Evolutionary conservation across 2,329 filamentous ascomycete genomes (phyloP).

Genomic region (Dothideomycetes sp.): DNA sequence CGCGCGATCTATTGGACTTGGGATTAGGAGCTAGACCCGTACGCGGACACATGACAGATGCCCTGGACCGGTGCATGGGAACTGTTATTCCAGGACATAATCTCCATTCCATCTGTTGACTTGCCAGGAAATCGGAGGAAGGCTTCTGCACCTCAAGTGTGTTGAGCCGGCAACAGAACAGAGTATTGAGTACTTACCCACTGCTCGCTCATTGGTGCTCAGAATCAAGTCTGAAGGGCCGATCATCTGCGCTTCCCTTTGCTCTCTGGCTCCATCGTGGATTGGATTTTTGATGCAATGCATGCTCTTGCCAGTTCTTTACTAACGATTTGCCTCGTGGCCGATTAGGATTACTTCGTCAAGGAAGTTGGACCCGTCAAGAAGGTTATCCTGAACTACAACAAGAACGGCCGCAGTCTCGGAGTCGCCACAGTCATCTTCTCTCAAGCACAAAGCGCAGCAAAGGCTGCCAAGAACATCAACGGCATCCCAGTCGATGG

Average conservation of each 20-base stretch:
- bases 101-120: too few species aligned
- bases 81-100: too few species aligned
- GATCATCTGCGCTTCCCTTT: slow-evolving; percentile 17
- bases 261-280: slow-evolving; percentile 19
- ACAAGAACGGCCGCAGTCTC: slow-evolving; percentile 81
- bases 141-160: too few species aligned
- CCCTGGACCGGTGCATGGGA: too few species aligned
- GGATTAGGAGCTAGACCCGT: too few species aligned
- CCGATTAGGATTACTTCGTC: slow-evolving; percentile 85
- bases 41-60: too few species aligned
- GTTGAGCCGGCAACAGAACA: too few species aligned
- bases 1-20: too few species aligned
- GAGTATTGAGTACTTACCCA: too few species aligned
- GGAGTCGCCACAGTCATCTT: slow-evolving; percentile 90
- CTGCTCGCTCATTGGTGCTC: slow-evolving; percentile 54
- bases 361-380: slow-evolving; percentile 84
- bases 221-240: neutral
- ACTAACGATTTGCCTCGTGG: slow-evolving; percentile 56
- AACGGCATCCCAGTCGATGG: slow-evolving; percentile 88
- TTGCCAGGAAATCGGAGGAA: too few species aligned
- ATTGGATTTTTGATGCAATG: slow-evolving; percentile 19
- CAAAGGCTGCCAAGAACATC: slow-evolving; percentile 71
- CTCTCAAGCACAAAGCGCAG: slow-evolving; percentile 67
- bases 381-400: slow-evolving; percentile 84
- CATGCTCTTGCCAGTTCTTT: slow-evolving; percentile 20